Evolutionary conservation across 2,329 filamentous ascomycete species (phyloP), one percentile per base, ranked within the genome.

Genomic region (Ophiocordyceps robertsii): DNA sequence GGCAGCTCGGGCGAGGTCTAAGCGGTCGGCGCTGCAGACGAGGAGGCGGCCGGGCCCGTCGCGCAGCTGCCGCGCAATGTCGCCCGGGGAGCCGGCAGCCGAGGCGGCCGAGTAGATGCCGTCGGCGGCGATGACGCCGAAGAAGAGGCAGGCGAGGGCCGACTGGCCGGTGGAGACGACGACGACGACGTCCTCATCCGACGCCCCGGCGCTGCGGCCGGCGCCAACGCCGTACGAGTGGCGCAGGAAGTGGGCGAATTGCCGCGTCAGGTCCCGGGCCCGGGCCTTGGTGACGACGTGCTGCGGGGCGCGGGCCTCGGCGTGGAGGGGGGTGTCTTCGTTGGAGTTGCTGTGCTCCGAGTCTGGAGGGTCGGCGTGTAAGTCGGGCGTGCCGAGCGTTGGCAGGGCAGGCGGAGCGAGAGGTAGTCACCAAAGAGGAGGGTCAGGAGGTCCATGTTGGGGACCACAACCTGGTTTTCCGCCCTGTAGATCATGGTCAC

Each of bases 81-180:
- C 76, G 3, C 59, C 51, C 0, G 65, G 59, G 0, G 73, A 75
- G 6, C 64, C 68, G 0, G 66, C 63, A 0, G 72, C 63, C 38
- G 66, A 71, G 0, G 72, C 72, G 6, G 72, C 69, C 7, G 72
- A 73, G 49, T 75, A 80, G 24, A 80, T 66, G 16, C 74, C 77
- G 1, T 70, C 75, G 2, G 75, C 73, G 4, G 72, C 75, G 38
- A 80, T 63, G 41, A 77, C 67, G 13, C 68, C 71, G 47, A 67
- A 79, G 51, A 75, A 73, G 1, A 75, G 48, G 12, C 68, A 62
- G 0, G 73, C 67, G 0, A 79, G 60, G 6, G 76, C 61, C 38
- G 68, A 68, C 48, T 79, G 71, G 2, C 76, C 76, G 0, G 69
- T 68, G 1, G 71, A 74, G 27, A 79, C 68, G 16, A 69, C 65